phyloP scores from a whole-genome alignment of 305 asterid species.

The Rubia peregrina region DNA sequence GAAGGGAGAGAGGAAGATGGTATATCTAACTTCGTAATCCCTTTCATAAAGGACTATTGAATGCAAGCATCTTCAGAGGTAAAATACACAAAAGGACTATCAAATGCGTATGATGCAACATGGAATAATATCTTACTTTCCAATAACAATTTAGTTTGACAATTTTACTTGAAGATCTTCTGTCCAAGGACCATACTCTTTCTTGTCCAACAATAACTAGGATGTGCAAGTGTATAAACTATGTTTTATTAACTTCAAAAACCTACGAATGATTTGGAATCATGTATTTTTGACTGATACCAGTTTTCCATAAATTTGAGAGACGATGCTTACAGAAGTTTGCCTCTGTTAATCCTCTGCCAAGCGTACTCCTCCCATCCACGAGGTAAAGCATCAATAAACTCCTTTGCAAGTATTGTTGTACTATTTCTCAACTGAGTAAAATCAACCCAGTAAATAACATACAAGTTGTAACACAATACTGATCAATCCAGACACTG shows the following conservation, averaged over 20 bases:
- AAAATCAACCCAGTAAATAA: conserved; percentile 65
- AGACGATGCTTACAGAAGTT: conserved; percentile 53
- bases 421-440: conserved; percentile 95
- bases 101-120: not conserved
- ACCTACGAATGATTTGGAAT: not conserved
- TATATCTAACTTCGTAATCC: not conserved
- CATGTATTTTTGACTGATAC: not conserved
- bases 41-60: not conserved
- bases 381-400: conserved; percentile 84
- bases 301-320: conserved; percentile 1
- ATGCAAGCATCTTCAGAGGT: not conserved
- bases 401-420: conserved; percentile 78
- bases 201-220: not conserved
- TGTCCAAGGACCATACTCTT: not conserved
- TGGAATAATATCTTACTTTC: not conserved
- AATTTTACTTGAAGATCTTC: not conserved
- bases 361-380: conserved; percentile 99
- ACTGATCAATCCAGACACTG: conserved; percentile 11
- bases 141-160: not conserved
- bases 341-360: conserved; percentile 92
- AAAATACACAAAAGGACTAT: not conserved
- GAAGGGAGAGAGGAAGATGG: not conserved
- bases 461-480: conserved; percentile 45
- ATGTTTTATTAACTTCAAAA: not conserved
- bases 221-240: not conserved